Evolutionary conservation across 2,329 filamentous ascomycete genomes (phyloP).

Genomic region (Cladophialophora psammophila): DNA sequence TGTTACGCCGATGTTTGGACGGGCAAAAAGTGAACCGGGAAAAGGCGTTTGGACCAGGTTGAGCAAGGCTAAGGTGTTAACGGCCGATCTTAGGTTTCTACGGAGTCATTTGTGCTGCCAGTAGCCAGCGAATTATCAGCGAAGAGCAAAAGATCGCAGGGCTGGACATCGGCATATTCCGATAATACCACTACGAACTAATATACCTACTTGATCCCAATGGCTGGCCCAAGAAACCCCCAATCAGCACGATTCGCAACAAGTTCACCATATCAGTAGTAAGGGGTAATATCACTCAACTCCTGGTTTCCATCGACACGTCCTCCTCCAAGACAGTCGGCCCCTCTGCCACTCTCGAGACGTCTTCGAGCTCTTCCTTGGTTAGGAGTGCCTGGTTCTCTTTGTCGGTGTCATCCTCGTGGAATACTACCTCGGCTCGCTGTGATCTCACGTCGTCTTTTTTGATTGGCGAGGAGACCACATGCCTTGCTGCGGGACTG

Average conservation of each 20-base stretch:
- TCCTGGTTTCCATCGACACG: slow-evolving; percentile 18
- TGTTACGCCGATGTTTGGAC: not conserved
- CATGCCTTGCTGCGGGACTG: slow-evolving; percentile 38
- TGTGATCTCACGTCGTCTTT: slow-evolving; percentile 34
- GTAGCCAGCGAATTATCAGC: not conserved
- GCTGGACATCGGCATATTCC: not conserved
- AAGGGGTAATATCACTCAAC: not conserved
- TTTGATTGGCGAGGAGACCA: slow-evolving; percentile 34
- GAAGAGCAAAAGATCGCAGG: not conserved
- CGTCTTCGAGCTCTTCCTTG: slow-evolving; percentile 21
- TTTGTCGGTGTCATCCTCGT: slow-evolving; percentile 11
- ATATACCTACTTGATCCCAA: slow-evolving; percentile 1
- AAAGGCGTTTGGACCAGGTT: not conserved
- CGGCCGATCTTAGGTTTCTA: not conserved
- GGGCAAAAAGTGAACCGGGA: not conserved
- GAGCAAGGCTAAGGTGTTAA: not conserved
- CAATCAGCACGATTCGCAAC: not conserved
- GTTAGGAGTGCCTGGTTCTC: slow-evolving; percentile 22
- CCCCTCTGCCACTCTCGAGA: slow-evolving; percentile 21
- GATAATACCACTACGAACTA: not conserved
- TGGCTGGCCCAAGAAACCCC: not conserved
- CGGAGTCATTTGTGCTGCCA: not conserved
- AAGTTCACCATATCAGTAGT: slow-evolving; percentile 5
- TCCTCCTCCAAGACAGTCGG: slow-evolving; percentile 20
- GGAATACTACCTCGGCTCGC: slow-evolving; percentile 32